These are phyloP conservation scores for Phaffia australis DNA, from an alignment of 768 basidiomycete species.

Conservation along the genomic window DNA sequence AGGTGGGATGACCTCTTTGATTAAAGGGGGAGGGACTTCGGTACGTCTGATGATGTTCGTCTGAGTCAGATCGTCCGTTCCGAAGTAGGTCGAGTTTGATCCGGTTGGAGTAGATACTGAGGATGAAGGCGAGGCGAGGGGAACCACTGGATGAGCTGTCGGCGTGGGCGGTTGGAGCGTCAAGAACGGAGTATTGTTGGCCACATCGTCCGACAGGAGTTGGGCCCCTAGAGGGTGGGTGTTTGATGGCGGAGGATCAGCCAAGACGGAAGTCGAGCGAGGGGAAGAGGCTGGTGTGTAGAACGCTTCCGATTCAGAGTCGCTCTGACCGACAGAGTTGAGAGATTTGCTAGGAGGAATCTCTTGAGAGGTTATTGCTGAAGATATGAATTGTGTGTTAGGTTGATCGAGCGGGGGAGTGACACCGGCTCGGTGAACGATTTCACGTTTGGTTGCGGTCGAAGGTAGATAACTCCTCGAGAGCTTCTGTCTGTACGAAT, in stretches of 20 bases:
- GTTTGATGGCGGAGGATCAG: neutral
- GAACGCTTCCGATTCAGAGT: too few species aligned
- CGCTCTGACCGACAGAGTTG: too few species aligned
- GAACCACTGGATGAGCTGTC: neutral
- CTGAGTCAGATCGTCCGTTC: neutral
- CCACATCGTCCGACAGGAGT: conserved; percentile 6
- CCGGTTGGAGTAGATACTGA: neutral
- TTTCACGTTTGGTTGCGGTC: too few species aligned
- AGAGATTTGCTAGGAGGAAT: too few species aligned
- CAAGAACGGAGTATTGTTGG: conserved; percentile 11
- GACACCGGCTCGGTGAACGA: too few species aligned
- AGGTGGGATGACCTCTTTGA: neutral
- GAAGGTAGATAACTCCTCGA: too few species aligned
- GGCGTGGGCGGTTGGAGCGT: conserved; percentile 23
- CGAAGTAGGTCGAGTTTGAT: neutral
- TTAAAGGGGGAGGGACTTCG: neutral
- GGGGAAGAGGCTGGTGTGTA: too few species aligned
- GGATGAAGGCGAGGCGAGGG: conserved; percentile 11
- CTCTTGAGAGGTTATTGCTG: too few species aligned
- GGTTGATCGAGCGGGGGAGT: too few species aligned
- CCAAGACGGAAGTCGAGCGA: neutral
- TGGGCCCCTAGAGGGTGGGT: neutral
- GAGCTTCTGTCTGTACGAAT: too few species aligned
- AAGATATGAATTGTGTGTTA: too few species aligned
- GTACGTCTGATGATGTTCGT: neutral